Conservation (phyloP, 2,329 filamentous ascomycete genomes). For the Colletotrichum sp. region DNA sequence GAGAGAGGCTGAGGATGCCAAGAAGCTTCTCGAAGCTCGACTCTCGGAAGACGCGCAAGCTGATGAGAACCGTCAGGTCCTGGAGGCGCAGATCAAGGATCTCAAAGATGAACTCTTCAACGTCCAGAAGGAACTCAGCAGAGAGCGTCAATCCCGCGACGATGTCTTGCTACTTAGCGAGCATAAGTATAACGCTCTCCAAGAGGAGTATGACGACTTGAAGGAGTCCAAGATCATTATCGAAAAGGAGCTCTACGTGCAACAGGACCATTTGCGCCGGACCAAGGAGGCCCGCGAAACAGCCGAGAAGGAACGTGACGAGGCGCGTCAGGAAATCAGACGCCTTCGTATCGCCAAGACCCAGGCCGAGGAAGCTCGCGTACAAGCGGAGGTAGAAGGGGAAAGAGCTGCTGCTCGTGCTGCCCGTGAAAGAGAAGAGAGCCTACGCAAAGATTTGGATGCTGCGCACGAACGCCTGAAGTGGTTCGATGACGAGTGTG, state of each 20-base stretch:
- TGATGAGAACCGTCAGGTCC: constrained; percentile 77
- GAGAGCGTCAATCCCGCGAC: constrained; percentile 90
- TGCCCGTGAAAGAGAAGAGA: constrained; percentile 80
- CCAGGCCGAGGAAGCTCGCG: constrained; percentile 82
- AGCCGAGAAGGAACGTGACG: constrained; percentile 87
- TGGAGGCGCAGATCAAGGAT: constrained; percentile 87
- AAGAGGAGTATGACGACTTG: constrained; percentile 83
- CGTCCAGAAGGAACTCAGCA: constrained; percentile 85
- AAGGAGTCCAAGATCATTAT: constrained; percentile 97
- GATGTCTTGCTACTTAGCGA: constrained; percentile 91
- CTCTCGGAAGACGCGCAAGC: constrained; percentile 90
- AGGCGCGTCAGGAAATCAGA: constrained; percentile 85
- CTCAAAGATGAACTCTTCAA: constrained; percentile 86
- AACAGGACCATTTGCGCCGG: constrained; percentile 88
- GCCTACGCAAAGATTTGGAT: constrained; percentile 80
- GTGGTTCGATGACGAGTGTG: constrained; percentile 81
- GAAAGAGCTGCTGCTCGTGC: constrained; percentile 80
- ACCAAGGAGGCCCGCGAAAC: constrained; percentile 81
- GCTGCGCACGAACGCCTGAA: constrained; percentile 77
- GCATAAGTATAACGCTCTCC: constrained; percentile 82
- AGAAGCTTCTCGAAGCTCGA: constrained; percentile 83
- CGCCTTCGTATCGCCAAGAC: constrained; percentile 83
- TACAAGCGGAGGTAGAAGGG: constrained; percentile 80
- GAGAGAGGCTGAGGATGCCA: constrained; percentile 88
- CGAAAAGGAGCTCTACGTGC: constrained; percentile 95